These are phyloP conservation scores for Gossypium aridum DNA, from an alignment of 441 rosid genomes.

Conservation along the genomic window DNA sequence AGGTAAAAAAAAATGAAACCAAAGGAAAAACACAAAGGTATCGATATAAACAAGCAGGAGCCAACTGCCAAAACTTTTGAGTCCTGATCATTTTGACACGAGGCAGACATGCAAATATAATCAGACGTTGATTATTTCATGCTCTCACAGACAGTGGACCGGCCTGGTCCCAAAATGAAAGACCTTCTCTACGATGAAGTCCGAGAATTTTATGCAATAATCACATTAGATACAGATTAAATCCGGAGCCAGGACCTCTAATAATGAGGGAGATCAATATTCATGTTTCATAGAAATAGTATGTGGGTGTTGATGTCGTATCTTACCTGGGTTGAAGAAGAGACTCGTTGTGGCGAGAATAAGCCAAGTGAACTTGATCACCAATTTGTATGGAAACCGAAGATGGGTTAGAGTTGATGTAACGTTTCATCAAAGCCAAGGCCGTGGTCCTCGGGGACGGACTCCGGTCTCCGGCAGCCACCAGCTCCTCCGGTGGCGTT, in stretches of 20 bases:
- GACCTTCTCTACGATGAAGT: not conserved
- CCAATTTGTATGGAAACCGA: conserved; percentile 64
- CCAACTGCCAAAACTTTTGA: not conserved
- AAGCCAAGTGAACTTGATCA: conserved; percentile 60
- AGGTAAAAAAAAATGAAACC: not conserved
- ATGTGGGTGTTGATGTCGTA: not conserved
- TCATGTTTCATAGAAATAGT: not conserved
- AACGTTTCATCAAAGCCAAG: conserved; percentile 45
- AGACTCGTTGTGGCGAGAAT: conserved; percentile 63
- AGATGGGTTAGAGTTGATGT: conserved; percentile 41
- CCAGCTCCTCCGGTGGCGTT: conserved; percentile 84
- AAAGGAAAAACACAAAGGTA: not conserved
- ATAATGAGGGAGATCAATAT: too few species aligned
- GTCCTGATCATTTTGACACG: not conserved
- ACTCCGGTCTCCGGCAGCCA: conserved; percentile 84
- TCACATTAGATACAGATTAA: too few species aligned
- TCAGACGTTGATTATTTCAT: not conserved
- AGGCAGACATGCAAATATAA: not conserved
- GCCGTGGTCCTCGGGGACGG: conserved; percentile 79
- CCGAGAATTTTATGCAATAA: not conserved
- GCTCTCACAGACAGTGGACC: not conserved
- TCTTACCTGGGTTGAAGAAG: conserved; percentile 63
- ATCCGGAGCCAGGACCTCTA: too few species aligned
- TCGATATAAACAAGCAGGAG: not conserved
- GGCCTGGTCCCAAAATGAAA: not conserved